phyloP scores from a whole-genome alignment of 805 yeast genomes.

The Wickerhamomyces bisporus region DNA sequence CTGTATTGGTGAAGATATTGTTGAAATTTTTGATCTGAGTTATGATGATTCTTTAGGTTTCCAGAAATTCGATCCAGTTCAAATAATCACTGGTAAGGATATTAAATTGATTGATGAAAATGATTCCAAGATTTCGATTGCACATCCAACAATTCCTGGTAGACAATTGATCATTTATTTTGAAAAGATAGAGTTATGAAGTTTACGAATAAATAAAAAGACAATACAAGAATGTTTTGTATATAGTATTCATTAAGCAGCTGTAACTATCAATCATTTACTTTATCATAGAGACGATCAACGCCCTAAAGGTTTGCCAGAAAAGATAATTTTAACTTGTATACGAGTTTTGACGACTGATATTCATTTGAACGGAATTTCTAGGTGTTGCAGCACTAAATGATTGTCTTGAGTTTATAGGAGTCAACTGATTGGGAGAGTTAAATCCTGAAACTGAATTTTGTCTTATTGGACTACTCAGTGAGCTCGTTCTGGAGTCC shows the following conservation, averaged over 20 bases:
- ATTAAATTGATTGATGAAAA: constrained; percentile 41
- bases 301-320: no score
- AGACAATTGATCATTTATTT: constrained; percentile 49
- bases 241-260: no score
- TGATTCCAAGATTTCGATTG: constrained; percentile 40
- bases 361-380: constrained; percentile 15
- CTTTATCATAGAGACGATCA: no score
- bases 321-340: no score
- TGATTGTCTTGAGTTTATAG: constrained; percentile 24
- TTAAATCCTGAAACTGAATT: constrained; percentile 12
- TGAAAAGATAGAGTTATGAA: no score
- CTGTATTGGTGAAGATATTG: constrained; percentile 56
- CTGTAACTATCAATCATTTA: no score
- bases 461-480: constrained; percentile 6
- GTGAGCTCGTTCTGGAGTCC: constrained; percentile 11
- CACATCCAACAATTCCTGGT: constrained; percentile 61
- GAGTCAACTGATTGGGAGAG: constrained; percentile 23
- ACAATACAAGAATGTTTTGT: background rate
- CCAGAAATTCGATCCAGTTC: constrained; percentile 42
- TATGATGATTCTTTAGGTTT: constrained; percentile 33
- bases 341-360: constrained; percentile 16
- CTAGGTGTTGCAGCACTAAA: constrained; percentile 25
- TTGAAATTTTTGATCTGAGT: constrained; percentile 63
- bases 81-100: constrained; percentile 69
- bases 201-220: background rate